Evolutionary conservation across 345 rosid species (phyloP), one percentile per base, ranked within the genome.

Genomic region (Adansonia digitata): DNA sequence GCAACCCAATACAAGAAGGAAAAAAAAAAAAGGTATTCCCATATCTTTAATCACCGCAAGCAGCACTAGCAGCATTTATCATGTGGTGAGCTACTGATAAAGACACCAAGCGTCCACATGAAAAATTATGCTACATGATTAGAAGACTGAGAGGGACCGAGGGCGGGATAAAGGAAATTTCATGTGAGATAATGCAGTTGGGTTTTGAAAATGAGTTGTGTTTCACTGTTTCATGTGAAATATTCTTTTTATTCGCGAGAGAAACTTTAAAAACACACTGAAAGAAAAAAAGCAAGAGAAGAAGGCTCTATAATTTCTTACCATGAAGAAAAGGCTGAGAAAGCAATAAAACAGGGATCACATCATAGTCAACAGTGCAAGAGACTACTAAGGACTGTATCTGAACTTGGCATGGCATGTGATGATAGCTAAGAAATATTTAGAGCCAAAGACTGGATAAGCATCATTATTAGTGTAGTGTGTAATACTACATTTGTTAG

Each of bases 181-280:
- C 77, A 74, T 71, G 81, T 77, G 81, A 40, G 71, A 62, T 17
- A n/a, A 31, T 31, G 65, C 20, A 60, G 22, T 57, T 59, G 39
- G 39, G 20, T 29, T 43, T 49, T 67, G 71, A 45, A 29, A 14
- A 43, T 31, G 73, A 68, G 26, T 35, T 14, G 62, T 1, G 39
- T 24, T 20, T 40, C 39, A 13, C 14, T 59, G n/a, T 48, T 49
- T 71, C 76, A 66, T 65, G 74, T 65, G 70, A 52, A 43, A 29
- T 27, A 37, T 5, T 37, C n/a, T n/a, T 65, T 48, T 20, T 56
- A 35, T 13, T 49, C 40, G 17, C 68, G 72, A 62, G 74, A 81
- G 78, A 77, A 70, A 64, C 69, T 18, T 37, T 6, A 27, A 45
- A 55, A 45, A 45, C 53, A 69, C 1, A 63, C 24, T 31, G 45